Conservation (phyloP, 192 early-diverging fungal genomes). For the Rhizophagus sp. region DNA sequence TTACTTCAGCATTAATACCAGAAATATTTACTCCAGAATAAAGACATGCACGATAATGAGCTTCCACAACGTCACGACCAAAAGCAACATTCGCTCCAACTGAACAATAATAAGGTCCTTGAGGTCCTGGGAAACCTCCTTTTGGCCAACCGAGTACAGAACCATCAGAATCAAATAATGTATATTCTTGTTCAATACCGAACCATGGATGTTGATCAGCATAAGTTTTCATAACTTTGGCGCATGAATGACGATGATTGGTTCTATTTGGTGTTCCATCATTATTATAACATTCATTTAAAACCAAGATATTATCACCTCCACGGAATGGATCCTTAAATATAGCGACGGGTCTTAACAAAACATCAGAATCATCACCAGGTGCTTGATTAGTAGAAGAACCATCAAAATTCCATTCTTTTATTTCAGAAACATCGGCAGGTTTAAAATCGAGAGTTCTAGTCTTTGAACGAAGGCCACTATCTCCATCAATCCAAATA, state of each 20-base stretch:
- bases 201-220: conserved; percentile 52
- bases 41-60: conserved; percentile 58
- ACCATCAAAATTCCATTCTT: conserved; percentile 61
- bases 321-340: conserved; percentile 56
- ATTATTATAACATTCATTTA: conserved; percentile 53
- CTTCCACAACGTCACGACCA: conserved; percentile 59
- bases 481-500: conserved; percentile 55
- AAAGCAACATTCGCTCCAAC: conserved; percentile 54
- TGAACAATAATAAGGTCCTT: conserved; percentile 60
- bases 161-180: conserved; percentile 49
- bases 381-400: conserved; percentile 56
- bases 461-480: conserved; percentile 50
- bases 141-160: conserved; percentile 56
- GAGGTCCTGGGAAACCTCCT: conserved; percentile 55
- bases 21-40: conserved; percentile 59
- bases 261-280: conserved; percentile 59
- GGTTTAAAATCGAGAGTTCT: conserved; percentile 44
- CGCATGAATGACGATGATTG: conserved; percentile 44
- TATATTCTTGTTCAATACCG: conserved; percentile 62
- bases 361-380: conserved; percentile 56
- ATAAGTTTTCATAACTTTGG: conserved; percentile 44
- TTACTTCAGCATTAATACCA: conserved; percentile 58
- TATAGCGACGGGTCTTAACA: conserved; percentile 48
- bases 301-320: conserved; percentile 56
- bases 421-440: conserved; percentile 36